A percentile compares a stretch with the other conserved stretches of the same genome.
phyloP scores from a whole-genome alignment of 352 stramenopile genomes.

The Phytopythium kandeliae region DNA sequence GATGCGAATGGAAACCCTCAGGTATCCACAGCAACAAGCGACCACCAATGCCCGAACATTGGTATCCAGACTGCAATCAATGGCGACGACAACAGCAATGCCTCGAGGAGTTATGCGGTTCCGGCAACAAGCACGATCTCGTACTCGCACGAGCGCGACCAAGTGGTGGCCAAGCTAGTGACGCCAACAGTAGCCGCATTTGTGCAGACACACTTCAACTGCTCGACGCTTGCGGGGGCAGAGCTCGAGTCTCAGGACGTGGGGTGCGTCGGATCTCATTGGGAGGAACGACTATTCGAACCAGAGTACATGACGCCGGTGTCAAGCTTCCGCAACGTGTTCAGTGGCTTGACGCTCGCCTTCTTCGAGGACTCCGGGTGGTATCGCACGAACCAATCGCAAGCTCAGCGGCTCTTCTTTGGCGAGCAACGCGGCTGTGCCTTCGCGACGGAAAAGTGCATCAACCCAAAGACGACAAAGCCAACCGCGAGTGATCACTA shows the following conservation, averaged over 20 bases:
- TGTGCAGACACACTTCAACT: conserved; percentile 65
- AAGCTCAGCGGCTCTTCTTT: conserved; percentile 56
- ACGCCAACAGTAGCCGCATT: conserved; percentile 56
- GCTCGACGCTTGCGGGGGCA: conserved; percentile 40
- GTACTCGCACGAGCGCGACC: conserved; percentile 46
- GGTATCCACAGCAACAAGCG: background rate
- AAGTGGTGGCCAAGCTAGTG: conserved; percentile 59
- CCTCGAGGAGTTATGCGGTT: conserved; percentile 27
- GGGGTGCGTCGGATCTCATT: conserved; percentile 73
- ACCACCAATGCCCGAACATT: background rate
- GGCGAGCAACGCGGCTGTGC: conserved; percentile 53
- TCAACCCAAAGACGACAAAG: conserved; percentile 39
- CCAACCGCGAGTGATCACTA: conserved; percentile 53
- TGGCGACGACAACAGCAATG: background rate
- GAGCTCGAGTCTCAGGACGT: conserved; percentile 78
- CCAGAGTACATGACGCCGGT: conserved; percentile 79
- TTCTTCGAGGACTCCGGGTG: conserved; percentile 84
- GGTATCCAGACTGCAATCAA: background rate
- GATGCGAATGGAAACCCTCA: conserved; percentile 33
- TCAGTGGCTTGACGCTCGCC: conserved; percentile 64
- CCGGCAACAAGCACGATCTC: conserved; percentile 38
- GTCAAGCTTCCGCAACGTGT: conserved; percentile 67
- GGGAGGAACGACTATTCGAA: conserved; percentile 82
- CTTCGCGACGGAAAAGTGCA: conserved; percentile 67
- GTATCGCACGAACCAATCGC: conserved; percentile 58